Base-by-base conservation (phyloP, 352 stramenopile species). In the Thraustochytrium striatum region DNA sequence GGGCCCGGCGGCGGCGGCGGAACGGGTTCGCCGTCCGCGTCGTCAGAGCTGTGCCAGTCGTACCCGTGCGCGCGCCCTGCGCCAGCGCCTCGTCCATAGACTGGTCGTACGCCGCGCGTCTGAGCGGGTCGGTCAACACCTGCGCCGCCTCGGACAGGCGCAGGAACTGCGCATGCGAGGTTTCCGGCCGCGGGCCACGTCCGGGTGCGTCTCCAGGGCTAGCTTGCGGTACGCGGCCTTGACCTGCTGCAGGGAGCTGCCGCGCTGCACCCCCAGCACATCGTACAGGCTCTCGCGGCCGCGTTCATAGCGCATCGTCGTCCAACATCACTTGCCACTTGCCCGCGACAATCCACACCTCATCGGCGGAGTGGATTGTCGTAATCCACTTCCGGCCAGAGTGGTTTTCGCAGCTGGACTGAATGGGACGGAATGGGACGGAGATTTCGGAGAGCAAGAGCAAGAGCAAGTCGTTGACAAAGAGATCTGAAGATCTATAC, bases 151-250 rank as follows among this genome's bases (percentile, higher is more conserved):
- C 61, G 28, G 16, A 32, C 11, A 80, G 33, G 32, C 58, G 70
- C 36, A 80, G 28, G 2, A 80, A 80, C 8, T 73, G 28, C 70
- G 13, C n/a, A n/a, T 81, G 2, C 21, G 39, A 11, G 30, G 19
- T 16, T 81, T 32, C 9, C 25, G 5, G 28, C 39, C 21, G 30
- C 28, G 5, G 1, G 65, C 61, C 19, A 59, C 38, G 89, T 99
- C 96, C 33, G 96, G 96, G 87, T 99, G 96, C 81, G 90, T 97
- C 83, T 96, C 90, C 13, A 98, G 86, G 32, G 94, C 93, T 72
- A 88, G 82, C 85, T 93, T 93, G 79, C 93, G 91, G 87, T 97
- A 99, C 7, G 96, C 93, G 83, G 97, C 98, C 87, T 99, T 99
- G 72, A 99, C 98, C 82, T 99, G 93, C 3, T 86, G 86, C 43